These are phyloP conservation scores for Cryoendolithus antarcticus DNA, from an alignment of 2,329 filamentous ascomycete genomes.

Conservation along the genomic window DNA sequence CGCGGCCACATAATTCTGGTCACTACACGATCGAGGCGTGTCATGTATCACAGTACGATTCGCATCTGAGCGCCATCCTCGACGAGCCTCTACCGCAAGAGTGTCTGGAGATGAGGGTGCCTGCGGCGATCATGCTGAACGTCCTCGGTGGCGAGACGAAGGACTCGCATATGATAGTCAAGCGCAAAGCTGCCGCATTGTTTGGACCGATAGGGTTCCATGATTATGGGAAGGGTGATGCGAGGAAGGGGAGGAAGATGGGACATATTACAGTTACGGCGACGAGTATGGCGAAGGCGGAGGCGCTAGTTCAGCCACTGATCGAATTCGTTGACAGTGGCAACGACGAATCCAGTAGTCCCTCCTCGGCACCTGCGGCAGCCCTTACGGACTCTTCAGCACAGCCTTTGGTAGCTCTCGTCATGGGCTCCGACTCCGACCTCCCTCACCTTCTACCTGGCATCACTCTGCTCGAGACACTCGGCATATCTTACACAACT, in stretches of 20 bases:
- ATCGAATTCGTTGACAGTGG: slow-evolving; percentile 49
- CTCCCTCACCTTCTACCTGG: slow-evolving; percentile 54
- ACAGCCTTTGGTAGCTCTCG: slow-evolving; percentile 57
- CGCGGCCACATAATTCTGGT: slow-evolving; percentile 77
- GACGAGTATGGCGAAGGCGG: slow-evolving; percentile 53
- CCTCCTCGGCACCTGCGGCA: slow-evolving; percentile 24
- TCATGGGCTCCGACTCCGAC: slow-evolving; percentile 76
- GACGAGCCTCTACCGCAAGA: slow-evolving; percentile 44
- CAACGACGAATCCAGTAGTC: slow-evolving; percentile 36
- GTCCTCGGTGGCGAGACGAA: slow-evolving; percentile 57
- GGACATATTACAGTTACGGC: slow-evolving; percentile 81
- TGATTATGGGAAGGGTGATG: slow-evolving; percentile 77
- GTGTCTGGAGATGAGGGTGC: slow-evolving; percentile 45
- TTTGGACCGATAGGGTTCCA: slow-evolving; percentile 41
- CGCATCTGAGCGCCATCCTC: slow-evolving; percentile 76
- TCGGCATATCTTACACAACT: slow-evolving; percentile 58
- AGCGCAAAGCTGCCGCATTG: slow-evolving; percentile 13
- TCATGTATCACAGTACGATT: slow-evolving; percentile 80
- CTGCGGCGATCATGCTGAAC: slow-evolving; percentile 62
- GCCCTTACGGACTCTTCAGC: slow-evolving; percentile 10
- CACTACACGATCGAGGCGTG: slow-evolving; percentile 94
- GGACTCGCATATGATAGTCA: slow-evolving; percentile 51
- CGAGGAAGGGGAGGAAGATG: slow-evolving; percentile 84
- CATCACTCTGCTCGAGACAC: slow-evolving; percentile 54
- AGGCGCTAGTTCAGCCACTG: slow-evolving; percentile 55